Conservation (phyloP, 305 asterid species). For the Plantago lanceolata region DNA sequence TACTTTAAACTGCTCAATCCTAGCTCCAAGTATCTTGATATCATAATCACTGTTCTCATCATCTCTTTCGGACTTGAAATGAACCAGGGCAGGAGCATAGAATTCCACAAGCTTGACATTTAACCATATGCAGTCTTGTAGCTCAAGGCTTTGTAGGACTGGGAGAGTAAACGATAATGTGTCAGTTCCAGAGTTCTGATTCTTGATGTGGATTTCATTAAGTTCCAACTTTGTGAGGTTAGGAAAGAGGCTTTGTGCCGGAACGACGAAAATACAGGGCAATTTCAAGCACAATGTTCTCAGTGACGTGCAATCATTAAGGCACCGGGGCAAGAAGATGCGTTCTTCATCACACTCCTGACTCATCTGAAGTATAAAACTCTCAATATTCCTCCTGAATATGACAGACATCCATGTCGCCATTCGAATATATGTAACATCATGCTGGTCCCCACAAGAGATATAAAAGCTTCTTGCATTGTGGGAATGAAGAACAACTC, state of each 20-base stretch:
- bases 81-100: neutral
- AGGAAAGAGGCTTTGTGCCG: neutral
- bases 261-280: neutral
- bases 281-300: neutral
- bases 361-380: too few species aligned
- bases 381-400: neutral
- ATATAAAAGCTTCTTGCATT: neutral
- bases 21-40: constrained; percentile 1
- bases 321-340: neutral
- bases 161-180: neutral
- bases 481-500: too few species aligned
- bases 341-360: too few species aligned
- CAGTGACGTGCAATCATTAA: neutral
- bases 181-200: neutral
- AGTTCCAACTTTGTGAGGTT: neutral
- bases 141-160: neutral
- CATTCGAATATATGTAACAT: neutral
- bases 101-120: neutral
- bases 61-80: neutral
- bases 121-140: neutral
- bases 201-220: neutral
- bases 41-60: too few species aligned
- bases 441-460: neutral
- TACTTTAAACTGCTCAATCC: neutral
- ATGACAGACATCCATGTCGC: neutral